These are phyloP conservation scores for Panicum miliaceum DNA, from an alignment of 176 grass and related monocot genomes.

Conservation along the genomic window DNA sequence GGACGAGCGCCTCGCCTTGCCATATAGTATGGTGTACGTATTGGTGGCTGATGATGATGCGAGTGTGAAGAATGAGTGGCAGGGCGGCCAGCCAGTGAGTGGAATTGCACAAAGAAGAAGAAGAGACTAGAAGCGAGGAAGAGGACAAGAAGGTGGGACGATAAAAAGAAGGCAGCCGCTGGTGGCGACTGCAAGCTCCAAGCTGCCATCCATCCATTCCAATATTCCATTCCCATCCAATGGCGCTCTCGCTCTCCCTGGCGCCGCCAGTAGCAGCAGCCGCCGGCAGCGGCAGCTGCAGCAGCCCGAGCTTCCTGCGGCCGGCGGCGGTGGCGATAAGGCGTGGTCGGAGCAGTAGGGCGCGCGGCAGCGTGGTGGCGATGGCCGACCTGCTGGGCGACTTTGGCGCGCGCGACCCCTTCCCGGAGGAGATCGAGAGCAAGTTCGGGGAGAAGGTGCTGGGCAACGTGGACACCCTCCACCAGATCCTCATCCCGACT, in stretches of 20 bases:
- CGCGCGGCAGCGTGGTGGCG: constrained; percentile 41
- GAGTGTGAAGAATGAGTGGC: no score
- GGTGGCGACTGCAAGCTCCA: neutral
- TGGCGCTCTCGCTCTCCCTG: constrained; percentile 32
- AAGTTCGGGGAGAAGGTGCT: constrained; percentile 79
- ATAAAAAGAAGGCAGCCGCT: no score
- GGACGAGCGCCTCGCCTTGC: no score
- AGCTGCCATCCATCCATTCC: constrained; percentile 12
- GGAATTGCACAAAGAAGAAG: neutral
- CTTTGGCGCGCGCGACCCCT: constrained; percentile 72
- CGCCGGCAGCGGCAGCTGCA: neutral
- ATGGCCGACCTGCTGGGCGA: constrained; percentile 76
- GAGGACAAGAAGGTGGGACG: neutral
- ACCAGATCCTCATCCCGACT: constrained; percentile 89
- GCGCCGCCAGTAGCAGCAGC: neutral
- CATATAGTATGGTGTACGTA: no score
- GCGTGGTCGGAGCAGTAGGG: neutral
- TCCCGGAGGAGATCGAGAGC: constrained; percentile 85
- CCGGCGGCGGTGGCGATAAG: neutral
- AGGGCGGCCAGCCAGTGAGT: no score
- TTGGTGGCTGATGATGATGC: no score
- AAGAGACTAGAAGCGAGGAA: neutral
- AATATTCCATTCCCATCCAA: neutral
- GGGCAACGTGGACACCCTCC: constrained; percentile 76
- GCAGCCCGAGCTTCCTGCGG: neutral